Evolutionary conservation across 805 yeast species (phyloP).

Genomic region (Priceomyces carsonii): DNA sequence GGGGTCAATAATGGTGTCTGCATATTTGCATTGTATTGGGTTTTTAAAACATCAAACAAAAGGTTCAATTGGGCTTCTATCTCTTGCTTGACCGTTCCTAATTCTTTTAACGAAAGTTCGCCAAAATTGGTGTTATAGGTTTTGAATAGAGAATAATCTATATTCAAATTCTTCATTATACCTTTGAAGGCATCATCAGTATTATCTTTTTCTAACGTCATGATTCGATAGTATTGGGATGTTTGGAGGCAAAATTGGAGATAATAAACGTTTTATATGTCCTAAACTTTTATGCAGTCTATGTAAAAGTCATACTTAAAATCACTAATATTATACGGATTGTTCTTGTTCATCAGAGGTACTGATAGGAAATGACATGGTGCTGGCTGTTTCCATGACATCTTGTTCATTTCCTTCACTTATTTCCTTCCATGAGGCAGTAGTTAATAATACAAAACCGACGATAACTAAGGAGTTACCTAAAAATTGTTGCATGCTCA

Average conservation of each 20-base stretch:
- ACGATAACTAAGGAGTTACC: conserved; percentile 71
- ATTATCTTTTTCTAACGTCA: conserved; percentile 15
- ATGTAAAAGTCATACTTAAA: conserved; percentile 1
- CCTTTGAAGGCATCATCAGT: conserved; percentile 23
- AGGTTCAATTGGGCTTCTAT: conserved; percentile 26
- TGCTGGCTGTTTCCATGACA: conserved; percentile 42
- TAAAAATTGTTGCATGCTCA: conserved; percentile 55
- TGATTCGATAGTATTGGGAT: too few relatives aligned
- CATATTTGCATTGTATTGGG: conserved; percentile 57
- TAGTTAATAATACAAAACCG: conserved; percentile 68
- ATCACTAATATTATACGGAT: conserved; percentile 1
- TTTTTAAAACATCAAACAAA: conserved; percentile 43
- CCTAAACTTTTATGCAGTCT: conserved; percentile 5
- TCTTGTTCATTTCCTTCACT: conserved; percentile 45
- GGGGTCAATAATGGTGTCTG: conserved; percentile 58
- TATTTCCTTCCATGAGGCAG: conserved; percentile 67
- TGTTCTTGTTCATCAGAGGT: conserved; percentile 10
- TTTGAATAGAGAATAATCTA: conserved; percentile 22
- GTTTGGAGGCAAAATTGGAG: neutral
- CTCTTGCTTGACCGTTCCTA: conserved; percentile 13
- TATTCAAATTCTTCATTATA: conserved; percentile 27
- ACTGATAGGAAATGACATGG: conserved; percentile 44
- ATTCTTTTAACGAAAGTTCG: conserved; percentile 7
- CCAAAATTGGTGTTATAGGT: conserved; percentile 19
- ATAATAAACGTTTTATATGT: too few relatives aligned